phyloP scores from a whole-genome alignment of 305 asterid genomes.

The Solanum aculeatissimum region DNA sequence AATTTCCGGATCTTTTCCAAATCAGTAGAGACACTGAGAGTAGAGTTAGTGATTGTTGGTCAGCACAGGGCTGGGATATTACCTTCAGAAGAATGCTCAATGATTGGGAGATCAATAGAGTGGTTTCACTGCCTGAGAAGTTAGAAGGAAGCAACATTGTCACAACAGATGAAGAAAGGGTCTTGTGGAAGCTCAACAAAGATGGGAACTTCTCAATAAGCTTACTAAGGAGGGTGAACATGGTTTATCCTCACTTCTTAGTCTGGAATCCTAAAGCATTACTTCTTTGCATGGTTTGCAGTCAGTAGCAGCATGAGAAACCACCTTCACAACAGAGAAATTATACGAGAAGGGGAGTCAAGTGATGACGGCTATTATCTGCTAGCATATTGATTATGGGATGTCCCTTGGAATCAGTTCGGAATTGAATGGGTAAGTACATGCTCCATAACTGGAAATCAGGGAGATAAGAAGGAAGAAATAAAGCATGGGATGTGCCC shows the following conservation, averaged over 20 bases:
- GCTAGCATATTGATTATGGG: neutral
- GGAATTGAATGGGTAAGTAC: neutral
- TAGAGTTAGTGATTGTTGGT: too few species aligned
- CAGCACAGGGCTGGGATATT: too few species aligned
- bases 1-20: too few species aligned
- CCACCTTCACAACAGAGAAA: neutral
- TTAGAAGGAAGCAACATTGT: too few species aligned
- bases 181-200: too few species aligned
- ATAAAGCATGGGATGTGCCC: neutral
- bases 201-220: too few species aligned
- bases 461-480: neutral
- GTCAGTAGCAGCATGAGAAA: neutral
- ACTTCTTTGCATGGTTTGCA: neutral
- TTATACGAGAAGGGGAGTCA: neutral
- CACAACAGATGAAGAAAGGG: too few species aligned
- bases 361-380: neutral
- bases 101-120: too few species aligned
- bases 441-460: neutral
- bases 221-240: neutral
- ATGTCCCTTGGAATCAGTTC: neutral
- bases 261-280: neutral
- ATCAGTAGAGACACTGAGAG: too few species aligned
- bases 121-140: too few species aligned
- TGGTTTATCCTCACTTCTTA: neutral
- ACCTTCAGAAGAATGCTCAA: too few species aligned